Percentiles rank a stretch among this genome's conserved stretches.
Evolutionary conservation across 2,329 filamentous ascomycete genomes (phyloP).

Genomic region (Juglanconis sp.): DNA sequence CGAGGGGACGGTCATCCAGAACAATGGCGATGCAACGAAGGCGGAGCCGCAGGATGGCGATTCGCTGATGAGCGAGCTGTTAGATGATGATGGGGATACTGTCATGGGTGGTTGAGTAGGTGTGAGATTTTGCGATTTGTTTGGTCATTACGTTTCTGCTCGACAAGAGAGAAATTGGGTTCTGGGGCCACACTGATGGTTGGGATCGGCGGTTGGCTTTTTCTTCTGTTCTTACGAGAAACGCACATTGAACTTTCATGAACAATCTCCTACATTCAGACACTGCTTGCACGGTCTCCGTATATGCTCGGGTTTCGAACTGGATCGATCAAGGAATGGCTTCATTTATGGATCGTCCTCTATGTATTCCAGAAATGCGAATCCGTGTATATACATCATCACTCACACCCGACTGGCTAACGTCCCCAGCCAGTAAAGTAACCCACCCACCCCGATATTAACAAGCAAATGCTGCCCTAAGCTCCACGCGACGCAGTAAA

Average conservation of each 20-base stretch:
- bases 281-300: too few relatives aligned
- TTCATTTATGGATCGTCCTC: not conserved
- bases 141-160: not conserved
- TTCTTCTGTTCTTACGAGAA: conserved; percentile 2
- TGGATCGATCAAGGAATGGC: not conserved
- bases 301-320: too few relatives aligned
- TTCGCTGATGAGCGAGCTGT: conserved; percentile 37
- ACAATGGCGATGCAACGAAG: conserved; percentile 17
- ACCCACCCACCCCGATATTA: conserved; percentile 61
- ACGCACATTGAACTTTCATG: conserved; percentile 9
- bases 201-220: not conserved
- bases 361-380: conserved; percentile 5
- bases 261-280: not conserved
- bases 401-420: not conserved
- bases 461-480: conserved; percentile 75
- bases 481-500: conserved; percentile 89
- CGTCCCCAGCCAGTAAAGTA: conserved; percentile 53
- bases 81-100: conserved; percentile 32
- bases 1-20: conserved; percentile 24
- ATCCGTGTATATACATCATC: conserved; percentile 11
- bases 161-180: not conserved
- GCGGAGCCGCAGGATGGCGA: conserved; percentile 21
- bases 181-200: not conserved
- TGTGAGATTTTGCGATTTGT: conserved; percentile 19
- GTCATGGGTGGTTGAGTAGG: conserved; percentile 9